Evolutionary conservation across 805 yeast species (phyloP), one percentile per base, ranked within the genome.

Genomic region (Schwanniomyces polymorphus): DNA sequence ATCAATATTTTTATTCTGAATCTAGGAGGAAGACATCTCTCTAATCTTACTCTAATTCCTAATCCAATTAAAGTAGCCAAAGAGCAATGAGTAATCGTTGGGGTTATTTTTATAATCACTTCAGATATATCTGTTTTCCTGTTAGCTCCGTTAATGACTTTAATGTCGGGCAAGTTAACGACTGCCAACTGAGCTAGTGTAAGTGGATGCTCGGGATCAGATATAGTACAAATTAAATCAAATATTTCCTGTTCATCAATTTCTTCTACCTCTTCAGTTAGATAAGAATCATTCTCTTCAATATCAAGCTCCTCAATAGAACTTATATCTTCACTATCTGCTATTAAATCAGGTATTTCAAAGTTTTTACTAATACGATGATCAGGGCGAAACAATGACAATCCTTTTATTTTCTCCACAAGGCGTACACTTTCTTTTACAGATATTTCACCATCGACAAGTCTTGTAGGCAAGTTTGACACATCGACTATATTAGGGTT

Each of bases 161-260:
- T 65, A 48, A 94, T 94, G 61, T 95, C 97, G 5, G 78, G 76
- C 42, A 94, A 71, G 57, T 90, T 91, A 1, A 94, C 97, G 37
- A 94, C 97, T 0, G 97, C 92, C 14, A 94, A 75, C 66, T 94
- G 98, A 0, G 97, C 99, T 47, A 94, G 73, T 0, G 97, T 86
- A 38, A 94, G 73, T 0, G 99, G 99, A 64, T 94, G 99, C 61
- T 94, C 99, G 1, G 99, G 99, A 63, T 94, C 99, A 0, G 95
- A 86, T 10, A 91, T 89, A 27, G 85, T 80, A 5, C 97, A 82
- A 2, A 89, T 88, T 41, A 92, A 71, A 62, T 91, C 97, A 57
- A 82, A 91, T 5, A 92, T 84, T 61, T 92, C 99, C 62, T 92
- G 97, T 1, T 91, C 67, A 61, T 92, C 99, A 33, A 92, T 81